Conservation (phyloP, 2,329 filamentous ascomycete genomes). For the Botrytis elliptica region DNA sequence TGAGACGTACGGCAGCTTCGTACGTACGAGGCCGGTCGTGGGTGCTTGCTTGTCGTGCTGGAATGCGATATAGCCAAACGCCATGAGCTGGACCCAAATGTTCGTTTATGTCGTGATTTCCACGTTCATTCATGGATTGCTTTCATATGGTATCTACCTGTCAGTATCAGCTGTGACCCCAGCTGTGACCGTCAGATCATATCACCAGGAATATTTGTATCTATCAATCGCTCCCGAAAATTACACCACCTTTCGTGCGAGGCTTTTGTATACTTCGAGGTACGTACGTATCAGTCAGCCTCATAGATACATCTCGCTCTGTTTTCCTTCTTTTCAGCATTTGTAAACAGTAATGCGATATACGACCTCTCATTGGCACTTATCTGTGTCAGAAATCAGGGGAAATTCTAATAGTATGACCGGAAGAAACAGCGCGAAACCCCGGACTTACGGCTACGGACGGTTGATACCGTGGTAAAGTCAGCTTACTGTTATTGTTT, state of each 20-base stretch:
- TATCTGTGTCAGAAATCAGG: background rate
- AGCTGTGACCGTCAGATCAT: background rate
- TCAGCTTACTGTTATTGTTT: background rate
- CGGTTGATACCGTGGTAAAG: background rate
- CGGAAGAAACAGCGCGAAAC: conserved; percentile 1
- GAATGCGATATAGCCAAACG: background rate
- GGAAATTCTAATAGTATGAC: background rate
- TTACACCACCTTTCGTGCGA: background rate
- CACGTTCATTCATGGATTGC: background rate
- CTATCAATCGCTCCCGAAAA: background rate
- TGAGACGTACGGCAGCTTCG: background rate
- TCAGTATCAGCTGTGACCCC: background rate
- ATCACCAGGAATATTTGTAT: background rate
- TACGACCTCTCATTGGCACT: background rate
- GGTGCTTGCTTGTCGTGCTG: background rate
- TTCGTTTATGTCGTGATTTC: conserved; percentile 10
- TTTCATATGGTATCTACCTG: background rate
- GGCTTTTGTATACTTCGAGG: background rate
- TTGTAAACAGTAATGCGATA: background rate
- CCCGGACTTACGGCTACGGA: background rate
- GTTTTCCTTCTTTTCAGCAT: background rate
- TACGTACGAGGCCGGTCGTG: background rate
- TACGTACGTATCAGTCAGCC: background rate
- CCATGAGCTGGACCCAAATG: background rate
- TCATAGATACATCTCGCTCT: background rate